phyloP scores from a whole-genome alignment of 192 early-diverging fungal genomes.

The Piromyces finnis region DNA sequence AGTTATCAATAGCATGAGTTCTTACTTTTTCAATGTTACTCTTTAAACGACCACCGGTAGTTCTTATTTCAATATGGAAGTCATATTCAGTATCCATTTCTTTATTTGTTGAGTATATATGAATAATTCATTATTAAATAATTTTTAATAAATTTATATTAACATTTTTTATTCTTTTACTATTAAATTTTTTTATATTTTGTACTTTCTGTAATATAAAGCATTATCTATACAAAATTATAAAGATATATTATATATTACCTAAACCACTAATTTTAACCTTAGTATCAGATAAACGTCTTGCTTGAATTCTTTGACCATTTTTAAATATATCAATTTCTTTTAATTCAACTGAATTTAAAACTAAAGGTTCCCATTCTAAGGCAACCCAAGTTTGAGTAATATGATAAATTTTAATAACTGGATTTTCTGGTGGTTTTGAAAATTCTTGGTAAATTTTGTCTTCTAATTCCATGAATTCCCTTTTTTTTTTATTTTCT shows the following conservation, averaged over 20 bases:
- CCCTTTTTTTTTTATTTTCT: slow-evolving; percentile 59
- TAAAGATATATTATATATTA: not conserved
- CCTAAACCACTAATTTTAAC: slow-evolving; percentile 2
- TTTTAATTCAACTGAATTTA: slow-evolving; percentile 64
- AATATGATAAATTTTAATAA: slow-evolving; percentile 47
- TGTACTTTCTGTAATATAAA: too few relatives aligned
- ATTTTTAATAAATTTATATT: too few relatives aligned
- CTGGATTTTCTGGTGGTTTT: slow-evolving; percentile 58
- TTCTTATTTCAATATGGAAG: slow-evolving; percentile 75
- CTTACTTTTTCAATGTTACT: slow-evolving; percentile 56
- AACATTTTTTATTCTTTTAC: too few relatives aligned
- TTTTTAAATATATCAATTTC: slow-evolving; percentile 86
- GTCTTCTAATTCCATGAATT: slow-evolving; percentile 77
- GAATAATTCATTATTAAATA: slow-evolving; percentile 37
- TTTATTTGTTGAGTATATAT: slow-evolving; percentile 19
- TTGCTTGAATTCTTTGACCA: slow-evolving; percentile 20
- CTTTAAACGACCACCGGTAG: slow-evolving; percentile 67
- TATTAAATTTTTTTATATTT: too few relatives aligned
- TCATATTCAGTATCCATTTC: slow-evolving; percentile 82
- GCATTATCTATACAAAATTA: too few relatives aligned
- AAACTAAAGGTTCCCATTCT: slow-evolving; percentile 76
- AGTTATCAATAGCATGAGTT: slow-evolving; percentile 89
- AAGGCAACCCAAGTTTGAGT: slow-evolving; percentile 69
- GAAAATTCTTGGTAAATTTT: slow-evolving; percentile 63
- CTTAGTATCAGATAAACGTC: not conserved